Conservation (phyloP, 2,329 filamentous ascomycete species). For the Colletotrichum shisoi region DNA sequence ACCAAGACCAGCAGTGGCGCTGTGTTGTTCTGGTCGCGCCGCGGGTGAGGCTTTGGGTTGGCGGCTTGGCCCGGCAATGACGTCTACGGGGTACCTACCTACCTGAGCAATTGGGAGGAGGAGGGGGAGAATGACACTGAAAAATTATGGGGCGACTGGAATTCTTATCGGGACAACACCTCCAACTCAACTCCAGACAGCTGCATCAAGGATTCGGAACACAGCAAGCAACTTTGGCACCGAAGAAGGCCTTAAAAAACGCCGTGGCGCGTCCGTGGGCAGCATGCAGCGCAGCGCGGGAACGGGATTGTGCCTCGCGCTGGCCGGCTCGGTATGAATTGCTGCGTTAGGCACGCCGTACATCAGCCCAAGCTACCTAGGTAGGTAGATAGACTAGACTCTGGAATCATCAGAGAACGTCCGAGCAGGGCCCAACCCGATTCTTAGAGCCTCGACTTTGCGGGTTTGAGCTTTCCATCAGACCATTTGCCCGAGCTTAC, state of each 20-base stretch:
- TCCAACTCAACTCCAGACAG: not conserved
- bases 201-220: not conserved
- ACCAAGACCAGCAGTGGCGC: conserved; percentile 14
- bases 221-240: not conserved
- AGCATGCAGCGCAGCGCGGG: not conserved
- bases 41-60: conserved; percentile 32
- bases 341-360: conserved; percentile 18
- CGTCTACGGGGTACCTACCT: conserved; percentile 8
- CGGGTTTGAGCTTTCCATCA: conserved; percentile 26
- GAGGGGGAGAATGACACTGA: not conserved
- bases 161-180: conserved; percentile 22
- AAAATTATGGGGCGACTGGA: conserved; percentile 21
- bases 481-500: conserved; percentile 36
- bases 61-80: conserved; percentile 29
- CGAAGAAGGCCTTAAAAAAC: not conserved
- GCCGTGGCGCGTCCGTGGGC: conserved; percentile 10
- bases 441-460: conserved; percentile 6
- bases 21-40: not conserved
- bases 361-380: conserved; percentile 17
- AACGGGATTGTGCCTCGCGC: conserved; percentile 19
- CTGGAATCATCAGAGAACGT: conserved; percentile 31
- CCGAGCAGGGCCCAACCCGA: conserved; percentile 14
- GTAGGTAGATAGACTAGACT: conserved; percentile 18
- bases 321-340: conserved; percentile 14
- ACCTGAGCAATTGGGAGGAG: no score